Evolutionary conservation across 2,329 filamentous ascomycete genomes (phyloP), one percentile per base, ranked within the genome.

Genomic region (Arthrobotrys sinensis): DNA sequence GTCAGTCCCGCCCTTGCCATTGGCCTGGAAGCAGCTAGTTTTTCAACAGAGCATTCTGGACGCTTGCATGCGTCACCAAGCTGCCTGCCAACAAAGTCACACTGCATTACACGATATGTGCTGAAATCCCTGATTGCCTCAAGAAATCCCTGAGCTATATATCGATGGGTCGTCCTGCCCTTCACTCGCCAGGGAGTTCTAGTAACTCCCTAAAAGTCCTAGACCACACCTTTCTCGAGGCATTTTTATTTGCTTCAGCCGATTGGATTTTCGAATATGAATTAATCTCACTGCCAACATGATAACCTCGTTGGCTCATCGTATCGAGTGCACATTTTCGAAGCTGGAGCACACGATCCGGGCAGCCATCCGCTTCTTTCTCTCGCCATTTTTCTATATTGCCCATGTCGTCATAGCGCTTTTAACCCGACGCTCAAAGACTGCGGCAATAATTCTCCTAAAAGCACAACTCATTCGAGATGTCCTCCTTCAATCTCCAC

Each of bases 381-480:
- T 78, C 8, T 71, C 52, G 7, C 75, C 75, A 28, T 71, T 78
- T 36, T 45, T 78, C 24, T 63, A 57, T 36, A 64, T 78, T 19
- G 34, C 53, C 52, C 45, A 78, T 64, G 62, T 63, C 8, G 28
- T 78, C 46, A 14, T 78, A 12, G 45, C 50, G 10, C 62, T 78
- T 36, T 40, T 78, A 11, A 38, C 34, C 21, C 75, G 75, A n/a
- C 75, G 75, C 19, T 78, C 75, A 11, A 78, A 78, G 40, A 66
- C 66, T 7, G 75, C 75, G 4, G 67, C 67, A 11, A 38, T 19
- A 8, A 45, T 72, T 12, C 46, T 78, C 40, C 62, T 78, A 14
- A 78, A 78, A 19, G 62, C 67, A 36, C 62, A 72, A 32, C 67
- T 78, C 45, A 72, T 78, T 24, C 75, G 75, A 45, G 75, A 78